Base-by-base conservation (phyloP, 1,284 basidiomycete species). In the Spongiforma sp. region DNA sequence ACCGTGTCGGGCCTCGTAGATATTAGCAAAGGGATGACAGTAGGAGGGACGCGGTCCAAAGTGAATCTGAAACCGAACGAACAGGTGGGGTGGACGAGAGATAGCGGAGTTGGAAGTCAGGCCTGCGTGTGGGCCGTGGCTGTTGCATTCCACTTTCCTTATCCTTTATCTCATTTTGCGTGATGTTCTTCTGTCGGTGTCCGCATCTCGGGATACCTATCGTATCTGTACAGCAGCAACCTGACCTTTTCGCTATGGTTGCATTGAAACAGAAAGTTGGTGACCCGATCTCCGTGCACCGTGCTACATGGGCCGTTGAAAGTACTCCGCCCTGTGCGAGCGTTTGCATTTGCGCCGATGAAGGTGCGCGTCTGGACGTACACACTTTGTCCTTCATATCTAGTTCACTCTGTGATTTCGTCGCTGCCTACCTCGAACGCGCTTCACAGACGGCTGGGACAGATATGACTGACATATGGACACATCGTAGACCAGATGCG, bases 241-340 rank as follows among this genome's bases (percentile, higher is more conserved):
- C 82, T 93, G 63, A 91, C 89, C 14, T 93, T 93, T 67, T 85
- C 87, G 8, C 84, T 93, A 32, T 83, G 85, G 4, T 80, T 93
- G 92, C 67, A 85, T 93, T 9, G 83, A 87, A 66, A 89, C 89
- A 0, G 91, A 93, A 69, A 86, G 89, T 65, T 93, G 91, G 92
- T 80, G 88, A 62, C 82, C 86, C 21, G 91, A 93, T 75, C 67
- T 88, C 15, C 78, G 80, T n/a, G n/a, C n/a, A n/a, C n/a, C n/a
- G n/a, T 43, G 89, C 83, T 2, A 26, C 28, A 56, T 56, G 54
- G 54, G 54, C 54, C 15, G 21, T 36, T 8, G 32, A 34, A 34
- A 33, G 30, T 15, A 15, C 39, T 41, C 4, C 34, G 9, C 34
- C 53, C 8, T 32, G 32, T 52, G 10, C 50, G 76, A 70, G 68